Conservation (phyloP, 73 alveolate species). For the Paraurostyla sp. region DNA sequence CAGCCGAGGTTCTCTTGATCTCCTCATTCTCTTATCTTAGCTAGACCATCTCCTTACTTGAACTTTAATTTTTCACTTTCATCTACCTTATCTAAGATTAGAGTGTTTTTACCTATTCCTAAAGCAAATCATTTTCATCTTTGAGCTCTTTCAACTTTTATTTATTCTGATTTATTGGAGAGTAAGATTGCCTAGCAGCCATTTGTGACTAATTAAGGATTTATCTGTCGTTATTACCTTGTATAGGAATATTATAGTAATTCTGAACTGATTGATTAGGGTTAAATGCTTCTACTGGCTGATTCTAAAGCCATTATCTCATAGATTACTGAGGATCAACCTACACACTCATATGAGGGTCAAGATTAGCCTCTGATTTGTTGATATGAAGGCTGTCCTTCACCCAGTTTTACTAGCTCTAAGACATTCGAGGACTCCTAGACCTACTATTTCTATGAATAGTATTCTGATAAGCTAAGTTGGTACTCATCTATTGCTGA, state of each 20-base stretch:
- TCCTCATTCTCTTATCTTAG: slow-evolving; percentile 24
- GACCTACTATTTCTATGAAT: slow-evolving; percentile 31
- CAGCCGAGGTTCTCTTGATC: slow-evolving; percentile 27
- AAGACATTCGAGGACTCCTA: slow-evolving; percentile 12
- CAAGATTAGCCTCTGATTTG: neutral
- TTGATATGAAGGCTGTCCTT: neutral
- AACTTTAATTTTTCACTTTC: neutral
- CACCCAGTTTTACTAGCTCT: neutral
- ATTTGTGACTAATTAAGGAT: neutral
- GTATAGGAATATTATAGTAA: neutral
- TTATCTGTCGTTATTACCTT: neutral
- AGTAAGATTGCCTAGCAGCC: neutral
- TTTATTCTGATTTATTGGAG: neutral
- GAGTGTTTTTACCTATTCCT: neutral
- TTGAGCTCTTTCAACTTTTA: neutral
- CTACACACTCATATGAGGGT: neutral
- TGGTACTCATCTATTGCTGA: neutral
- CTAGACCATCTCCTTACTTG: neutral
- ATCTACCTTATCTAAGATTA: neutral
- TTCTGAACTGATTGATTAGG: slow-evolving; percentile 13
- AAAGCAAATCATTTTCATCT: neutral
- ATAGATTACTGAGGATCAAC: slow-evolving; percentile 3
- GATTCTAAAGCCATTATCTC: neutral
- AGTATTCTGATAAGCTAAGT: neutral
- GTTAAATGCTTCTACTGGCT: slow-evolving; percentile 25